Conservation (phyloP, 2,329 filamentous ascomycete species). For the Aspergillus sp. region DNA sequence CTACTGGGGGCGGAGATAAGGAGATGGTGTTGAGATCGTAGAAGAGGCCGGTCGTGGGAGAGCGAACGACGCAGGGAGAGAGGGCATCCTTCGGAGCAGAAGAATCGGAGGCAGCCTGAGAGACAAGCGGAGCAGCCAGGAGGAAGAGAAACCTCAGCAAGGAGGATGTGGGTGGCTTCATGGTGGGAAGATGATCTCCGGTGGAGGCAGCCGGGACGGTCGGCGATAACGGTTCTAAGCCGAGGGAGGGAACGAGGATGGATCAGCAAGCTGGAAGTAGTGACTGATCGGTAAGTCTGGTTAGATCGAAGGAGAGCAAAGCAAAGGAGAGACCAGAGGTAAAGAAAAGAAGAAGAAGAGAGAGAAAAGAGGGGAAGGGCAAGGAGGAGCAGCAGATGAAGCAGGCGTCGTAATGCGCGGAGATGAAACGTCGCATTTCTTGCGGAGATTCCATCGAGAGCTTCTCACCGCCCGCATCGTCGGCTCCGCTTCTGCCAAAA, state of each 20-base stretch:
- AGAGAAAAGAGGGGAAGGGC: slow-evolving; percentile 3
- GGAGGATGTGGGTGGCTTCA: slow-evolving; percentile 38
- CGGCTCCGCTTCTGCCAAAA: slow-evolving; percentile 5
- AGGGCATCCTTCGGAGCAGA: slow-evolving; percentile 45
- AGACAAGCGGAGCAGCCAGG: slow-evolving; percentile 34
- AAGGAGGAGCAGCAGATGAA: slow-evolving; percentile 8
- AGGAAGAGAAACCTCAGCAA: slow-evolving; percentile 35
- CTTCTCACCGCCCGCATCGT: slow-evolving; percentile 3
- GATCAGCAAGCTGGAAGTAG: background rate
- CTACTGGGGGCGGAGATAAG: slow-evolving; percentile 48
- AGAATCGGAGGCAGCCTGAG: slow-evolving; percentile 40
- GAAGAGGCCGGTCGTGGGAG: slow-evolving; percentile 61
- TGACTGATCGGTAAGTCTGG: background rate
- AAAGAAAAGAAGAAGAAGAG: background rate
- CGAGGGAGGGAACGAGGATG: slow-evolving; percentile 1
- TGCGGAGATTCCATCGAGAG: background rate
- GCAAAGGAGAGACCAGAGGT: background rate
- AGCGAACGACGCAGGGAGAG: slow-evolving; percentile 63
- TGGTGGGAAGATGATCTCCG: slow-evolving; percentile 24
- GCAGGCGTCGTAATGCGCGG: slow-evolving; percentile 7
- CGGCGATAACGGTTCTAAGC: slow-evolving; percentile 7
- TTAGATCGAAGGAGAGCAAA: background rate
- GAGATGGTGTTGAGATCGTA: slow-evolving; percentile 64
- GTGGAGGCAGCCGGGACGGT: slow-evolving; percentile 6
- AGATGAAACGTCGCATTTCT: slow-evolving; percentile 19